Evolutionary conservation across 768 basidiomycete genomes (phyloP), one percentile per base, ranked within the genome.

Genomic region (Termitomyces eurrhizus): DNA sequence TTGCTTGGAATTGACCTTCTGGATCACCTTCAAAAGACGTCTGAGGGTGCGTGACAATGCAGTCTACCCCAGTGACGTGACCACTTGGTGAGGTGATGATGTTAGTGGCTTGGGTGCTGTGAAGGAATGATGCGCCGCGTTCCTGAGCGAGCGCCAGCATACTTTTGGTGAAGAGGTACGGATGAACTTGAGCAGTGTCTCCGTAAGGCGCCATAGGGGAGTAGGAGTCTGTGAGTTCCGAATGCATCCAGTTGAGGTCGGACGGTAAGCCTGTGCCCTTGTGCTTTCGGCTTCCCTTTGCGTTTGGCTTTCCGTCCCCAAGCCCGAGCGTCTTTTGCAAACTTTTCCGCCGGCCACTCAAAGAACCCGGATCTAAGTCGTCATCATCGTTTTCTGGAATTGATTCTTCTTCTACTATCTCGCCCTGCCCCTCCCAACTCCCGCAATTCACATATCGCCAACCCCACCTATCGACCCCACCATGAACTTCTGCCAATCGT

Each of bases 141-240:
- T 81, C 80, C 52, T 75, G 69, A 0, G 90, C 88, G 24, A 90
- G 78, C 16, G 81, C 79, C 67, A 88, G 78, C 85, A 92, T 89
- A 64, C 80, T 84, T 18, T 77, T 82, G 4, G 91, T 90, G 71
- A 92, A 91, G 8, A 82, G 77, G 68, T 86, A 86, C 2, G 89
- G 90, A 60, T 91, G 87, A 2, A 92, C 88, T 72, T 92, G 90
- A 2, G 88, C 90, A 0, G 90, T 92, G 36, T 79, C 81, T n/a
- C 76, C 75, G 7, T 67, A 62, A 7, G 72, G 72, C 4, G 83
- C 83, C 85, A 90, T 86, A 2, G 85, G 74, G 5, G 78, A 75
- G 69, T 89, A 90, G 3, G 77, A 74, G 57, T 83, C 76, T 18
- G 88, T 89, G 53, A 89, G 77, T n/a, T 78, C 73, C 60, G 80